Evolutionary conservation across 1,139 yeast genomes (phyloP).

Genomic region (Zhuliangozyma parablackwelliae): DNA sequence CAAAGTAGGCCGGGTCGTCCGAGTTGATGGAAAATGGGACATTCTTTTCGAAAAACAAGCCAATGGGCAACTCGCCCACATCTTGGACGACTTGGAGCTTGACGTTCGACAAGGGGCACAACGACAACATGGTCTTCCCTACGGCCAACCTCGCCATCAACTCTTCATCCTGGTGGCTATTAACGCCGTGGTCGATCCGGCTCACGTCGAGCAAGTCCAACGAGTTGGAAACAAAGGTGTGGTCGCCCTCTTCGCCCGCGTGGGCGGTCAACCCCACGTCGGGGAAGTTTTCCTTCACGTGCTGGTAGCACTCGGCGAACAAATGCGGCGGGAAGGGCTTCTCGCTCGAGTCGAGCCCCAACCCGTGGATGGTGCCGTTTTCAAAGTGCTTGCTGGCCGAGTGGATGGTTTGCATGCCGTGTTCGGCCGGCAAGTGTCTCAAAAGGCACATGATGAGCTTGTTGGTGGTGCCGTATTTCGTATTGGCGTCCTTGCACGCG

Average conservation of each 20-base stretch:
- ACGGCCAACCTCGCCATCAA: constrained; percentile 53
- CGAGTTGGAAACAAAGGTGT: constrained; percentile 54
- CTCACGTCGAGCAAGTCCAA: constrained; percentile 55
- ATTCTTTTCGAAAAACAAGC: constrained; percentile 50
- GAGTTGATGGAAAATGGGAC: constrained; percentile 77
- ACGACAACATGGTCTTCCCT: constrained; percentile 52
- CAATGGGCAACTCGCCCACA: constrained; percentile 62
- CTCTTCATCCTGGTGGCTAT: constrained; percentile 49
- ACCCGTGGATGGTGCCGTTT: constrained; percentile 58
- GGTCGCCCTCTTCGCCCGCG: constrained; percentile 85
- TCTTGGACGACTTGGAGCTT: constrained; percentile 69
- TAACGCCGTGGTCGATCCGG: constrained; percentile 78
- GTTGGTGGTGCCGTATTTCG: constrained; percentile 56
- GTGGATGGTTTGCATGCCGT: constrained; percentile 54
- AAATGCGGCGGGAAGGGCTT: constrained; percentile 68
- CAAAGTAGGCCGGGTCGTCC: constrained; percentile 85
- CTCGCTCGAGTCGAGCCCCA: constrained; percentile 77
- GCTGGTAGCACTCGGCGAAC: constrained; percentile 56
- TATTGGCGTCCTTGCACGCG: constrained; percentile 58
- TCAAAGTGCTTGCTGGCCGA: constrained; percentile 47
- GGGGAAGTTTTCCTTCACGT: constrained; percentile 43
- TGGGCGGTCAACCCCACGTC: constrained; percentile 68
- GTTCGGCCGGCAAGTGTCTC: constrained; percentile 62
- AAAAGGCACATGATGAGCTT: constrained; percentile 75
- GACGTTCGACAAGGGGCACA: constrained; percentile 75